Base-by-base conservation (phyloP, 78 protist species). In the Dictyostelium citrinum region DNA sequence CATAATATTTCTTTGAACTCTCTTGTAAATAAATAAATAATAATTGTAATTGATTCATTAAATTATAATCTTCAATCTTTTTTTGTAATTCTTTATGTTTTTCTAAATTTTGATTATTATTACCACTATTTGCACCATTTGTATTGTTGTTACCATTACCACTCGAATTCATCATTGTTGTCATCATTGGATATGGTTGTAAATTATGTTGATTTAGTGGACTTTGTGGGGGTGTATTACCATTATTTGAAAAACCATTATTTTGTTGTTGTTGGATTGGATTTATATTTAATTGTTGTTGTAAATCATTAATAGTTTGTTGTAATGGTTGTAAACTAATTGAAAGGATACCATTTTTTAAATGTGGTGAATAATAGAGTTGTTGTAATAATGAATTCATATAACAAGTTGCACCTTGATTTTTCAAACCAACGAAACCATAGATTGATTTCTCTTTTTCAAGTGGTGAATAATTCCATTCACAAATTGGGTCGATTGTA, bases 361-460 rank as follows among this genome's bases (percentile, higher is more conserved):
- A 84, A 39, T 43, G 83, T 0, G 96, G 93, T n/a, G 91, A 76
- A 29, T 79, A 35, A 58, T 58, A 95, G 31, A 97, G 90, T 84
- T 90, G 97, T 92, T 97, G 98, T 31, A 96, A 20, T 12, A 96
- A 76, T 43, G 97, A 78, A 84, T 97, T 97, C 94, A 97, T 82
- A 84, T 97, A 97, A 91, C 98, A 97, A 10, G 98, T 97, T 24
- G 98, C 97, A 35, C 98, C 98, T 51, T 93, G 97, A 68, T 97
- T 97, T 79, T 76, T 71, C 33, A 97, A 67, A 35, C 98, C 98
- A 11, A 93, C 97, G 45, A 82, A 97, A 35, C 97, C 97, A 49
- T 61, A 81, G 4, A 64, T 84, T 43, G 95, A 17, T 35, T 83
- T 80, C 76, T 96, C 97, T 22, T 64, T 70, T 27, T 91, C 95